phyloP scores from a whole-genome alignment of 306 rosid species.

The Dalbergia cultrata region DNA sequence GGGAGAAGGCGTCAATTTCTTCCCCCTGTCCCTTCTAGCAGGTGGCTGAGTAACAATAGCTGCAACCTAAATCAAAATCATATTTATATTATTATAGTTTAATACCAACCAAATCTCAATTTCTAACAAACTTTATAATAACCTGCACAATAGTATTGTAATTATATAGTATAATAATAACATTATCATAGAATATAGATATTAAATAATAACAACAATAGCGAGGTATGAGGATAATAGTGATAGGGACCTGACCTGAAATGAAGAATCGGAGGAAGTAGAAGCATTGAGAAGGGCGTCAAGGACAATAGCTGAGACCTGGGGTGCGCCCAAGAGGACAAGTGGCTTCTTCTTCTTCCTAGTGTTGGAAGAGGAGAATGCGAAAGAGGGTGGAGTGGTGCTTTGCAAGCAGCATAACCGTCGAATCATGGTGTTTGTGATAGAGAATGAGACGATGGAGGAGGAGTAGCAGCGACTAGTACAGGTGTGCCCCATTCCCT shows the following conservation, averaged over 20 bases:
- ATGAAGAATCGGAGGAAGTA: conserved; percentile 59
- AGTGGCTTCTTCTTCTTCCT: conserved; percentile 61
- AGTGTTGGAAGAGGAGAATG: conserved; percentile 34
- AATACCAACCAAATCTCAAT: conserved; percentile 11
- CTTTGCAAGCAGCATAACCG: conserved; percentile 65
- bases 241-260: conserved; percentile 73
- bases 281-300: conserved; percentile 81
- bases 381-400: conserved; percentile 49
- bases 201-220: too few species aligned
- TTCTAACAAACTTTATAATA: not conserved
- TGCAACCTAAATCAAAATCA: conserved; percentile 62
- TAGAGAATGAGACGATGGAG: conserved; percentile 15
- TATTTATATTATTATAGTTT: not conserved
- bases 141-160: too few species aligned
- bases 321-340: conserved; percentile 90
- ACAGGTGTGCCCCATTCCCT: not conserved
- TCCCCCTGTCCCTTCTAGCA: conserved; percentile 86
- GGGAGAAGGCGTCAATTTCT: conserved; percentile 75
- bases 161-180: not conserved
- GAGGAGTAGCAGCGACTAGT: too few species aligned
- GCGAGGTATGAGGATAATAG: too few species aligned
- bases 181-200: too few species aligned
- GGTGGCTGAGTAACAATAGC: conserved; percentile 94
- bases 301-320: conserved; percentile 81
- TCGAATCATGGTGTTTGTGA: conserved; percentile 58